Evolutionary conservation across 2,329 filamentous ascomycete genomes (phyloP).

Genomic region (Mariannaea elegans): DNA sequence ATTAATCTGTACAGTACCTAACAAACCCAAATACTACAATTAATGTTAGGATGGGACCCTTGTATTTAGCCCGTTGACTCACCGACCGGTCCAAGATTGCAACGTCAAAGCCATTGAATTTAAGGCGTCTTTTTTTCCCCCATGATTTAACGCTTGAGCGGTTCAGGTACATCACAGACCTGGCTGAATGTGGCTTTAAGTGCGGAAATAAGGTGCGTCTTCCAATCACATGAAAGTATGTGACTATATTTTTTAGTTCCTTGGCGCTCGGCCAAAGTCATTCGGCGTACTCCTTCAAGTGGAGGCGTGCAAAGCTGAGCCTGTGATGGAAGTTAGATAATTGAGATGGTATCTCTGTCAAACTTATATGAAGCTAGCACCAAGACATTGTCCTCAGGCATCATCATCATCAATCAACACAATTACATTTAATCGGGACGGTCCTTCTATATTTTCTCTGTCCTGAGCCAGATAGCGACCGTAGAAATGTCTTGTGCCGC

Average conservation of each 20-base stretch:
- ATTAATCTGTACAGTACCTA: no score
- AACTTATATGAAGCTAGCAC: neutral
- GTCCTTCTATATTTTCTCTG: neutral
- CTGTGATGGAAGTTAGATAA: neutral
- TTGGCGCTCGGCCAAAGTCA: neutral
- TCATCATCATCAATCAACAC: neutral
- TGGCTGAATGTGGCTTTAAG: neutral
- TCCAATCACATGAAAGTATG: neutral
- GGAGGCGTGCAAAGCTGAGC: neutral
- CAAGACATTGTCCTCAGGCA: neutral
- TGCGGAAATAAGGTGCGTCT: neutral
- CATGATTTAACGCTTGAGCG: neutral
- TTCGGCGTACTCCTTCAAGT: neutral
- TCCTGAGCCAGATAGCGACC: neutral
- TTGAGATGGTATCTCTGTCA: neutral
- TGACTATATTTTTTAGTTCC: neutral
- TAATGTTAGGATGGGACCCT: neutral
- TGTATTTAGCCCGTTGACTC: neutral
- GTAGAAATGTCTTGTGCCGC: constrained; percentile 47
- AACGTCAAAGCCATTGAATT: neutral
- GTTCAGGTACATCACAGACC: neutral
- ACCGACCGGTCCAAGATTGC: neutral
- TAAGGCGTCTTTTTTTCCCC: neutral
- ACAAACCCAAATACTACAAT: no score
- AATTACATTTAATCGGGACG: neutral